Evolutionary conservation across 768 basidiomycete genomes (phyloP), one percentile per base, ranked within the genome.

Genomic region (Rhodotorula paludigena): DNA sequence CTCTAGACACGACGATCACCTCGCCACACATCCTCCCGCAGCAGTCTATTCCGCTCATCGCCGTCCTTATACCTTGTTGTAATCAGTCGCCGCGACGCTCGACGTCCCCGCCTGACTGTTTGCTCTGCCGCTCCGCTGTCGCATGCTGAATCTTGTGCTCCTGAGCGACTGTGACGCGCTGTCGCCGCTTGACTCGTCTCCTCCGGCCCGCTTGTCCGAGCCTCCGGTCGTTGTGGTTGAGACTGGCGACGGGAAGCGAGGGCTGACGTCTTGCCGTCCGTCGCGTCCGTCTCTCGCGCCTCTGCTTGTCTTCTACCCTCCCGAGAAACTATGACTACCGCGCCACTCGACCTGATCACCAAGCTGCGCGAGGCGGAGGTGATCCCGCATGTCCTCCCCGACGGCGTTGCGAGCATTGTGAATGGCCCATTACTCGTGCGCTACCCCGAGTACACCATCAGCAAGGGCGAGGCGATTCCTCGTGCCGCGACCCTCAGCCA

Each of bases 391-490:
- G 57, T 68, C 11, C 25, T 63, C 51, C 61, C 56, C 42, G 54
- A 63, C 7, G 32, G 23, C 7, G 44, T 41, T 36, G 28, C 32
- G 6, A 14, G 16, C 0, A 4, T 5, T 15, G 1, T 68, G 57
- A 68, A 63, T 36, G 49, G 61, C 20, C 20, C 8, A 0, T 11
- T 68, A 44, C 33, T 41, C 28, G 44, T 59, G 20, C 56, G 55
- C 61, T 68, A 55, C 61, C 59, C 61, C 15, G 57, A 52, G 48
- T 23, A 36, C 16, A 59, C 61, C 7, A 45, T 57, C 42, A 33
- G 16, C 1, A 3, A 2, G 9, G 66, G 66, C 2, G 66, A 63
- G 51, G 53, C 36, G 33, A 36, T 53, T 10, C 33, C 49, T 7
- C 49, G 61, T 9, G 14, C 20, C 16, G 51, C n/a, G 30, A 62